Percentiles rank a stretch among this genome's conserved stretches.
phyloP scores from a whole-genome alignment of 2,329 filamentous ascomycete species.

The Nigrospora oryzae region DNA sequence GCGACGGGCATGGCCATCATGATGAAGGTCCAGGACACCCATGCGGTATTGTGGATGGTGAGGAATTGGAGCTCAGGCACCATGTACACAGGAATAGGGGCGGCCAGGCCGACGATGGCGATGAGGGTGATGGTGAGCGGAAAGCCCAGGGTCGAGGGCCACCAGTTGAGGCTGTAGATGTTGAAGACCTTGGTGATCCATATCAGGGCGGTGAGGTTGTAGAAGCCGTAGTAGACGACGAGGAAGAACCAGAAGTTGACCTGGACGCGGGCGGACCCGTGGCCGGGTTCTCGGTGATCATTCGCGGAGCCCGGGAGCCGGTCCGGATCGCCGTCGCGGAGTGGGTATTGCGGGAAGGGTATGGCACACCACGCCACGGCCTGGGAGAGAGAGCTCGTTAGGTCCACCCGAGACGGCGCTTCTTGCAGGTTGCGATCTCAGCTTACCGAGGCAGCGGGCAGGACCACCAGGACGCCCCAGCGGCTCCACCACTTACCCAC shows the following conservation, averaged over 20 bases:
- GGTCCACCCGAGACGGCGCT: neutral
- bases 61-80: constrained; percentile 42
- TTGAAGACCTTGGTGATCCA: constrained; percentile 70
- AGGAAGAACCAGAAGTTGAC: constrained; percentile 68
- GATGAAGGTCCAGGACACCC: constrained; percentile 63
- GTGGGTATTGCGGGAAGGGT: constrained; percentile 55
- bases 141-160: constrained; percentile 56
- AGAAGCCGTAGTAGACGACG: constrained; percentile 61
- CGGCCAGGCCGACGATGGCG: constrained; percentile 48
- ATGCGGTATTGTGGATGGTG: constrained; percentile 55
- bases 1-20: constrained; percentile 63
- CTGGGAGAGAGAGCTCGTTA: constrained; percentile 21
- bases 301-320: constrained; percentile 11
- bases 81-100: constrained; percentile 53
- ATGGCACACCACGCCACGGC: constrained; percentile 57
- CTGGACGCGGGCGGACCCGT: constrained; percentile 54
- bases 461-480: constrained; percentile 50
- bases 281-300: constrained; percentile 43
- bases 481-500: constrained; percentile 57
- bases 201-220: constrained; percentile 57
- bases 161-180: constrained; percentile 64
- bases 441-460: constrained; percentile 53
- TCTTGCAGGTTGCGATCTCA: constrained; percentile 2
- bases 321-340: constrained; percentile 35
- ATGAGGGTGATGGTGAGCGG: constrained; percentile 55